phyloP scores from a whole-genome alignment of 2,329 filamentous ascomycete species.

The Coniochaeta sp. region DNA sequence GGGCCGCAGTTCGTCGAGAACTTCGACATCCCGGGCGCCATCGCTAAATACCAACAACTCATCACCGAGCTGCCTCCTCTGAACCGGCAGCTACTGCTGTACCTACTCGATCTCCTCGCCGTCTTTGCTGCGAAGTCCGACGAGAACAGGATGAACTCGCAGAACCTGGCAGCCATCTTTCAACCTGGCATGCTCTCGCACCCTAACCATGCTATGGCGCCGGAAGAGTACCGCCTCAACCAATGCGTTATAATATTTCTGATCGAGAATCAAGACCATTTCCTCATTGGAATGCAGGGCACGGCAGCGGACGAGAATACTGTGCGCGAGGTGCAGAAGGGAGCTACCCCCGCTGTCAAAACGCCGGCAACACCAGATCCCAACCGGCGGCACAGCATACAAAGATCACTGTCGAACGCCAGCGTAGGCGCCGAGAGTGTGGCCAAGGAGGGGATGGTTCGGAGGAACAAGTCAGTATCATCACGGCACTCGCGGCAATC shows the following conservation, averaged over 20 bases:
- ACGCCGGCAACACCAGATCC: conserved; percentile 42
- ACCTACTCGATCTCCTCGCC: conserved; percentile 90
- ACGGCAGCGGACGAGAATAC: conserved; percentile 90
- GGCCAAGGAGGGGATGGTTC: conserved; percentile 69
- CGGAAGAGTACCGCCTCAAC: conserved; percentile 86
- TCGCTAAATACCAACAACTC: conserved; percentile 75
- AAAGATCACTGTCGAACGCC: conserved; percentile 76
- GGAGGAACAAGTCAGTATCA: conserved; percentile 86
- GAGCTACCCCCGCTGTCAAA: conserved; percentile 54
- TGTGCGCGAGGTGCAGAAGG: conserved; percentile 59
- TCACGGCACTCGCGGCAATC: conserved; percentile 80
- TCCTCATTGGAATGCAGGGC: conserved; percentile 96
- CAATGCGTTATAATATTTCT: conserved; percentile 97
- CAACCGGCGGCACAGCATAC: conserved; percentile 50
- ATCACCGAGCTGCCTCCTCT: conserved; percentile 90
- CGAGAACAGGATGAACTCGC: conserved; percentile 92
- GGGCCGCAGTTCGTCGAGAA: conserved; percentile 64
- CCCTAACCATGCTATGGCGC: conserved; percentile 90
- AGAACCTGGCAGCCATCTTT: conserved; percentile 93
- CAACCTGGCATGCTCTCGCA: conserved; percentile 95
- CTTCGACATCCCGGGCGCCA: conserved; percentile 69
- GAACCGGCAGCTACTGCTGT: conserved; percentile 88
- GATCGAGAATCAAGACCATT: conserved; percentile 97
- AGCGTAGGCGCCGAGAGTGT: conserved; percentile 86
- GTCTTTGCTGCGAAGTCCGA: conserved; percentile 97